Evolutionary conservation across 257 asterid species (phyloP).

Genomic region (Solanum piurae): DNA sequence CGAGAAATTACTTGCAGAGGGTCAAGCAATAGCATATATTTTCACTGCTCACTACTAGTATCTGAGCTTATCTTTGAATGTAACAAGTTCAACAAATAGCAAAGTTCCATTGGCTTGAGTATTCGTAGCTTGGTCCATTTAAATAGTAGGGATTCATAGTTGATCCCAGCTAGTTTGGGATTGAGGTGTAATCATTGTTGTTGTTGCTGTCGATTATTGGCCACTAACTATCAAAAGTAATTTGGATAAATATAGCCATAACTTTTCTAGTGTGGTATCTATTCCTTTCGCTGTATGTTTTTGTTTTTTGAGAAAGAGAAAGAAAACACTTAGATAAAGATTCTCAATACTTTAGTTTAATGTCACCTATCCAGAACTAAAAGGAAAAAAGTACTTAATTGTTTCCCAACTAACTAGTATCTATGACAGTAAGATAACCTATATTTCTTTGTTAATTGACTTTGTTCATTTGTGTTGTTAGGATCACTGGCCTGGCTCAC

Average conservation of each 20-base stretch:
- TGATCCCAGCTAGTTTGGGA: background rate
- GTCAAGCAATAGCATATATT: background rate
- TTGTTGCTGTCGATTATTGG: background rate
- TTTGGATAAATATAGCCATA: background rate
- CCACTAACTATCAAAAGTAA: background rate
- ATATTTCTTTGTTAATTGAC: background rate
- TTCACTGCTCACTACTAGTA: background rate
- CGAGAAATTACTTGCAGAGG: background rate
- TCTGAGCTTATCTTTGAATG: background rate
- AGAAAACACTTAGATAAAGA: background rate
- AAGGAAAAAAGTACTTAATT: background rate
- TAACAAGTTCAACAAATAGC: background rate
- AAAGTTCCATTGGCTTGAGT: background rate
- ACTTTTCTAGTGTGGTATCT: background rate
- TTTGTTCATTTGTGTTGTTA: slow-evolving; percentile 11
- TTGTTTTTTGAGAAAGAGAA: no score
- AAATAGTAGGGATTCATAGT: background rate
- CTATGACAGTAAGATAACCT: background rate
- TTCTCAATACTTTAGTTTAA: background rate
- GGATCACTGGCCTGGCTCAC: slow-evolving; percentile 91
- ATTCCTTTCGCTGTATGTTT: background rate
- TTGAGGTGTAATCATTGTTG: background rate
- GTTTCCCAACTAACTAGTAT: background rate
- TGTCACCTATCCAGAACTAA: background rate
- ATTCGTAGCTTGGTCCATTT: background rate